phyloP scores from a whole-genome alignment of 2,329 filamentous ascomycete genomes.

The Harringtonia aguacate region DNA sequence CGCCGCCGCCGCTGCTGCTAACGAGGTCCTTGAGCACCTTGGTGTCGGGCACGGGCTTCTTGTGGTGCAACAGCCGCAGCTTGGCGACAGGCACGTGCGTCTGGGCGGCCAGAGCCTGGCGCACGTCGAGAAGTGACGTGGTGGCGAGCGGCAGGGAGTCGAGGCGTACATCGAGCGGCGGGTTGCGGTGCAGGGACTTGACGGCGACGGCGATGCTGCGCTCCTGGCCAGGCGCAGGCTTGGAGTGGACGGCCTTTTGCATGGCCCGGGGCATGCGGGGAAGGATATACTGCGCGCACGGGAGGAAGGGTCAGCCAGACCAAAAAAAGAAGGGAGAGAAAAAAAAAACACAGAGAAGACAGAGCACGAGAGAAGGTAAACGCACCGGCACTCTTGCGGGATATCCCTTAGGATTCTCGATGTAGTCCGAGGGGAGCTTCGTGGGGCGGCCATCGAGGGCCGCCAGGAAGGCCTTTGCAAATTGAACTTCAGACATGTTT shows the following conservation, averaged over 20 bases:
- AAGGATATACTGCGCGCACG: slow-evolving; percentile 52
- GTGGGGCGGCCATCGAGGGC: slow-evolving; percentile 67
- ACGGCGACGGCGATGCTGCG: slow-evolving; percentile 48
- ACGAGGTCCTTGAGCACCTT: slow-evolving; percentile 70
- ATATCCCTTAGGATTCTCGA: slow-evolving; percentile 74
- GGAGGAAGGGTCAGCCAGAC: not conserved
- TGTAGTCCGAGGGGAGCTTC: slow-evolving; percentile 81
- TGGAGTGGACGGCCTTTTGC: slow-evolving; percentile 32
- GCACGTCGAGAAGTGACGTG: slow-evolving; percentile 71
- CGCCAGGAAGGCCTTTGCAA: slow-evolving; percentile 74
- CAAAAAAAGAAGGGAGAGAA: not conserved
- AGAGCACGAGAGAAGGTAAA: slow-evolving; percentile 9
- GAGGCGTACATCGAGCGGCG: slow-evolving; percentile 54
- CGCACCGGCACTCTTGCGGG: slow-evolving; percentile 67
- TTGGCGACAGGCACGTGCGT: slow-evolving; percentile 60
- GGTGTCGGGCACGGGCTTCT: slow-evolving; percentile 71
- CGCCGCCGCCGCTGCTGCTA: slow-evolving; percentile 32
- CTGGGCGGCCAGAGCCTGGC: slow-evolving; percentile 53
- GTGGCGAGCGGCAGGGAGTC: slow-evolving; percentile 45
- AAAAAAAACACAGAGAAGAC: not conserved
- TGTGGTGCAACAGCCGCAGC: slow-evolving; percentile 76
- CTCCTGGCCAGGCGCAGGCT: slow-evolving; percentile 40
- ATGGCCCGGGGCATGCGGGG: slow-evolving; percentile 54
- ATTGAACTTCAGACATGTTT: slow-evolving; percentile 71
- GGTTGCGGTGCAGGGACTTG: slow-evolving; percentile 64